Conservation (phyloP, 2,329 filamentous ascomycete species). For the Stachybotrys elegans region DNA sequence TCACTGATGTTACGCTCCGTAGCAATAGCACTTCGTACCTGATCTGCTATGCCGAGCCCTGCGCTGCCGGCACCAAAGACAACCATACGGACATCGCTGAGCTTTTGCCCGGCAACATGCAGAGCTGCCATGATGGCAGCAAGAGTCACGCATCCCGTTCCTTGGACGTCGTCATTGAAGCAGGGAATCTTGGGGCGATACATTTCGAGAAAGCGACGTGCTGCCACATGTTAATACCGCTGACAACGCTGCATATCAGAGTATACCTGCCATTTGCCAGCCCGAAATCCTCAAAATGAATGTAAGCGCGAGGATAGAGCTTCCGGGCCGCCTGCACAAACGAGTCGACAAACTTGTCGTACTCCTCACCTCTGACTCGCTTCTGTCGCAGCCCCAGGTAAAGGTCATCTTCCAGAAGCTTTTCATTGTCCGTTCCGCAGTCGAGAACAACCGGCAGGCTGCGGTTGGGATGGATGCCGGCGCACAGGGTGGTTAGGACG, state of each 20-base stretch:
- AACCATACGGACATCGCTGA: constrained; percentile 66
- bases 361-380: constrained; percentile 64
- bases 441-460: constrained; percentile 79
- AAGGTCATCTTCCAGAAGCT: constrained; percentile 67
- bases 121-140: constrained; percentile 75
- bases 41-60: constrained; percentile 80
- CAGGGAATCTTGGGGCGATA: constrained; percentile 72
- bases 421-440: constrained; percentile 77
- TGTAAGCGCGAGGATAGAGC: constrained; percentile 72
- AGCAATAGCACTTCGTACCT: constrained; percentile 74
- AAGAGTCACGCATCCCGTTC: constrained; percentile 81
- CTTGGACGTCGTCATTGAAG: constrained; percentile 90
- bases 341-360: constrained; percentile 70
- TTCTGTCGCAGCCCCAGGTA: constrained; percentile 71
- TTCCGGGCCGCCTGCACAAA: constrained; percentile 67
- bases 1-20: constrained; percentile 60
- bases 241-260: too few species aligned
- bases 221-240: constrained; percentile 24
- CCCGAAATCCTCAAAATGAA: constrained; percentile 90
- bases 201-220: constrained; percentile 67
- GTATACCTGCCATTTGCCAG: constrained; percentile 54
- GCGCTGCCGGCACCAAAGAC: constrained; percentile 79
- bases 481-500: constrained; percentile 76
- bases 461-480: constrained; percentile 76
- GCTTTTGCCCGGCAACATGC: constrained; percentile 60